These are phyloP conservation scores for Beta macrorhiza DNA, from an alignment of 179 eudicot species.

Conservation along the genomic window DNA sequence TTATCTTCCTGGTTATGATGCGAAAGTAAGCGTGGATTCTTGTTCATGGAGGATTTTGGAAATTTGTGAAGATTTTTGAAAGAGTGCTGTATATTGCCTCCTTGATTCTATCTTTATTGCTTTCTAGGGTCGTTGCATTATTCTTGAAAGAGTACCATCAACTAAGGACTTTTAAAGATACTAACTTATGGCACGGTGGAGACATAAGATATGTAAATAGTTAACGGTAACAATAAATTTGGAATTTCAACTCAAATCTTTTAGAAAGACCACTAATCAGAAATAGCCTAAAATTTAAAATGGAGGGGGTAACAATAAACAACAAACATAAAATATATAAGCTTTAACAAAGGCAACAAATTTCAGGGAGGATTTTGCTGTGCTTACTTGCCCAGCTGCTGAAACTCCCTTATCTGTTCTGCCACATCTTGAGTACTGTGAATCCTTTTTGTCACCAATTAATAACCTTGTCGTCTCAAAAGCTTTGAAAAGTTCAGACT, in stretches of 20 bases:
- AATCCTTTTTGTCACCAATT: conserved; percentile 58
- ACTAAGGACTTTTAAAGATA: background rate
- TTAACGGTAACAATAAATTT: too few species aligned
- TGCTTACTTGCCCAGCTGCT: conserved; percentile 82
- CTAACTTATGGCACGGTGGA: background rate
- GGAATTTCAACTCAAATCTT: too few species aligned
- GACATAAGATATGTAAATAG: background rate
- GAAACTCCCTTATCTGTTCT: conserved; percentile 98
- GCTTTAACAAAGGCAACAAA: conserved; percentile 1
- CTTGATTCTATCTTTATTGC: too few species aligned
- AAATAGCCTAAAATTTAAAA: background rate
- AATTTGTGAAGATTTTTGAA: too few species aligned
- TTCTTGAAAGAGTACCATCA: background rate
- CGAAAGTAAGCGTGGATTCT: too few species aligned
- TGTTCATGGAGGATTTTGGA: too few species aligned
- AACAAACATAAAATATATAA: background rate
- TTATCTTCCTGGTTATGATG: background rate
- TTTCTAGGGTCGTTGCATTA: too few species aligned
- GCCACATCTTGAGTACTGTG: conserved; percentile 85
- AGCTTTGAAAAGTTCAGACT: conserved; percentile 88
- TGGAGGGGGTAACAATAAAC: background rate
- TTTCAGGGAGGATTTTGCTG: background rate
- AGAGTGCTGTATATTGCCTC: too few species aligned
- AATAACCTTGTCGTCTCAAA: conserved; percentile 70
- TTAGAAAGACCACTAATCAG: background rate